Conservation (phyloP, 2,329 filamentous ascomycete species). For the Talaromyces sp. region DNA sequence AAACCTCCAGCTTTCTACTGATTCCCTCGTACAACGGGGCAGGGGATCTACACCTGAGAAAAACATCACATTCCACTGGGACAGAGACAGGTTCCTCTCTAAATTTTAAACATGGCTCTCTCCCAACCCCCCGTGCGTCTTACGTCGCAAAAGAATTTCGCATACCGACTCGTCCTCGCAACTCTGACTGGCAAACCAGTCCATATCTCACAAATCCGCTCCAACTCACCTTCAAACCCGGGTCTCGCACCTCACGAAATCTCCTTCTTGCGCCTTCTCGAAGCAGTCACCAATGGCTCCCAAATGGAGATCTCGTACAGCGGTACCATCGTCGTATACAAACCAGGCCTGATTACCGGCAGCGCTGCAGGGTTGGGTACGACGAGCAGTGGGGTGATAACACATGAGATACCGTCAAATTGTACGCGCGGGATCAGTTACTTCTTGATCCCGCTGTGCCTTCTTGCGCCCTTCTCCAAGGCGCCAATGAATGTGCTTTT, state of each 20-base stretch:
- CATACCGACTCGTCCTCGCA: constrained; percentile 79
- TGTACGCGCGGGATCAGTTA: constrained; percentile 82
- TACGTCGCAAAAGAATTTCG: constrained; percentile 76
- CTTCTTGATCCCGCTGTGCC: constrained; percentile 82
- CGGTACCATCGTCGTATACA: constrained; percentile 87
- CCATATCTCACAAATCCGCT: constrained; percentile 90
- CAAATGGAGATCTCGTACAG: constrained; percentile 95
- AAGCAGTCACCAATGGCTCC: constrained; percentile 90
- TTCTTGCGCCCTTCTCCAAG: constrained; percentile 91
- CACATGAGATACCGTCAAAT: constrained; percentile 72
- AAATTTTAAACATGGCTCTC: background rate
- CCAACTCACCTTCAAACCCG: constrained; percentile 76
- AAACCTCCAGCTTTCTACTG: background rate
- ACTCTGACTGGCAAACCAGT: constrained; percentile 86
- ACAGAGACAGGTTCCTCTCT: background rate
- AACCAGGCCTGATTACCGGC: constrained; percentile 87
- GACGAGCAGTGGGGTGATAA: constrained; percentile 62
- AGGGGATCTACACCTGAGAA: background rate
- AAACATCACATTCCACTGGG: background rate
- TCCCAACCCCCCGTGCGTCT: constrained; percentile 59
- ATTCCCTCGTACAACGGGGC: background rate
- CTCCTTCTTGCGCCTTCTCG: constrained; percentile 90
- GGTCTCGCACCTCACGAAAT: constrained; percentile 90
- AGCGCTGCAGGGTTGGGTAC: constrained; percentile 72
- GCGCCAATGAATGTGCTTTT: constrained; percentile 85